A percentile compares a stretch with the other conserved stretches of the same genome.
Evolutionary conservation across 331 rosid genomes (phyloP).

Genomic region (Malus hybrid): DNA sequence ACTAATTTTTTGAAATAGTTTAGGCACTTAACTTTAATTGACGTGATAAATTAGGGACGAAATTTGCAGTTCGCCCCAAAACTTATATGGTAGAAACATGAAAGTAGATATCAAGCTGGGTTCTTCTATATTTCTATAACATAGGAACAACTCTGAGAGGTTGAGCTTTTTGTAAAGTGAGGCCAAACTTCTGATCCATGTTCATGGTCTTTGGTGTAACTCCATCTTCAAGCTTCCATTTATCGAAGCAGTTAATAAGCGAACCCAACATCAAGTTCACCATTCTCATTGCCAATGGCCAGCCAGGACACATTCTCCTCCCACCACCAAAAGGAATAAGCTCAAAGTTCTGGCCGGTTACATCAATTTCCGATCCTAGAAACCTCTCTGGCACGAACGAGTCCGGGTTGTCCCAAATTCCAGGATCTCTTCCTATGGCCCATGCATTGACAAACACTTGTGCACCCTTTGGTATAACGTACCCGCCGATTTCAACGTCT

Average conservation of each 20-base stretch:
- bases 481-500: constrained; percentile 3
- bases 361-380: background rate
- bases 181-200: constrained; percentile 17
- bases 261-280: constrained; percentile 20
- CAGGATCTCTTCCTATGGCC: constrained; percentile 5
- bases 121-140: background rate
- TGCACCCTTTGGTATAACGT: constrained; percentile 5
- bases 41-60: no score
- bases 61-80: no score
- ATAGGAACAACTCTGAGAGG: background rate
- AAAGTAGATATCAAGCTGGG: background rate
- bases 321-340: constrained; percentile 21
- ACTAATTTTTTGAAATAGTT: no score
- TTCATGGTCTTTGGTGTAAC: background rate
- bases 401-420: background rate
- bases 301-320: constrained; percentile 32
- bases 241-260: constrained; percentile 3
- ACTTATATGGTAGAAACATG: no score
- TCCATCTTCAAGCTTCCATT: background rate
- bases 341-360: constrained; percentile 11
- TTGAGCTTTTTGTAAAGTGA: constrained; percentile 16
- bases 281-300: constrained; percentile 21
- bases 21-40: no score
- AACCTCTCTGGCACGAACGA: constrained; percentile 19
- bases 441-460: constrained; percentile 4